These are phyloP conservation scores for Blastobotrys persicus DNA, from an alignment of 1,139 yeast species.

Conservation along the genomic window DNA sequence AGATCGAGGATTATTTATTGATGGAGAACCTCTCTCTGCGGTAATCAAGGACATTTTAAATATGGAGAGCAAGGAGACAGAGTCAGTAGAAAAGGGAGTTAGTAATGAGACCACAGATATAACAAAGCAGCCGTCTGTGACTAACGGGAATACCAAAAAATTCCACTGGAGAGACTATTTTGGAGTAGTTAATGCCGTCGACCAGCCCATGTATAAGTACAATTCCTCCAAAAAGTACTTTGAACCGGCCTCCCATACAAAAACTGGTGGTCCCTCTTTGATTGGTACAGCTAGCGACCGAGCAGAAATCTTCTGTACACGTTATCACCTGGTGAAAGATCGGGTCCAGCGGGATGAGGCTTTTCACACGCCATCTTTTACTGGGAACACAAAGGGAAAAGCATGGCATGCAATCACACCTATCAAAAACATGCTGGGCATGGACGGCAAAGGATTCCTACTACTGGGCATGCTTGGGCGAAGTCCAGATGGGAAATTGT, in stretches of 20 bases:
- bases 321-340: slow-evolving; percentile 65
- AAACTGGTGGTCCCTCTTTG: slow-evolving; percentile 30
- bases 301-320: slow-evolving; percentile 39
- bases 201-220: slow-evolving; percentile 65
- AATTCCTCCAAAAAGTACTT: slow-evolving; percentile 68
- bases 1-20: slow-evolving; percentile 81
- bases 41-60: slow-evolving; percentile 55
- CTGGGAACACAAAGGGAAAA: slow-evolving; percentile 27
- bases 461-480: slow-evolving; percentile 72
- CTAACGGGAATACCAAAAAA: slow-evolving; percentile 10
- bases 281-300: slow-evolving; percentile 37
- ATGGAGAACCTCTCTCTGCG: slow-evolving; percentile 63
- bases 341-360: slow-evolving; percentile 71
- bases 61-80: slow-evolving; percentile 14
- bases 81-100: neutral
- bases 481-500: slow-evolving; percentile 65
- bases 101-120: neutral
- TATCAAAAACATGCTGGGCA: slow-evolving; percentile 79
- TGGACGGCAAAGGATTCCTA: slow-evolving; percentile 73
- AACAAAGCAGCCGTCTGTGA: slow-evolving; percentile 7
- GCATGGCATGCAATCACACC: slow-evolving; percentile 59
- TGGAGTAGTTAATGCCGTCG: slow-evolving; percentile 59
- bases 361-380: slow-evolving; percentile 53
- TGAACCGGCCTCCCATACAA: slow-evolving; percentile 31
- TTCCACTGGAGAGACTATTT: slow-evolving; percentile 67